A percentile compares a stretch with the other conserved stretches of the same genome.
Conservation (phyloP, 2,329 filamentous ascomycete species). For the Aspergillus sp. region DNA sequence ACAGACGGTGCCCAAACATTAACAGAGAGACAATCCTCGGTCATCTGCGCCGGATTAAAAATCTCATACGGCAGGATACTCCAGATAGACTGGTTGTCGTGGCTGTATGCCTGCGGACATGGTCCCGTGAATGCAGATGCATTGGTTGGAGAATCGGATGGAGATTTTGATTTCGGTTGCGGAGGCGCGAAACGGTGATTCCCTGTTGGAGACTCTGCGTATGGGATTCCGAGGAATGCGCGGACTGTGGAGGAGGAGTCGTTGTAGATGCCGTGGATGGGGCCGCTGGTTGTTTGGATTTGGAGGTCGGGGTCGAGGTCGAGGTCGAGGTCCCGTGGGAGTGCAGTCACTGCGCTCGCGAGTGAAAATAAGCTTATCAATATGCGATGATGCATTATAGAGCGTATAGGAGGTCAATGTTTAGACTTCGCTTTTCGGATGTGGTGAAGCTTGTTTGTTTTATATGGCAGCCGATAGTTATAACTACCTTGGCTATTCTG, state of each 20-base stretch:
- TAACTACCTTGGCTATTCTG: too few species aligned
- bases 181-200: constrained; percentile 44
- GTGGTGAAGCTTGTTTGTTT: too few species aligned
- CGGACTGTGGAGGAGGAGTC: constrained; percentile 14
- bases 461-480: too few species aligned
- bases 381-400: too few species aligned
- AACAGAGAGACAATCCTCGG: constrained; percentile 20
- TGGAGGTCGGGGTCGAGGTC: background rate
- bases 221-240: constrained; percentile 47
- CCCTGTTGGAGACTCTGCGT: constrained; percentile 45
- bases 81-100: constrained; percentile 7
- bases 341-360: too few species aligned
- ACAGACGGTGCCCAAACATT: constrained; percentile 19
- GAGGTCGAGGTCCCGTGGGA: too few species aligned
- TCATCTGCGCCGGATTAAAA: constrained; percentile 9
- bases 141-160: constrained; percentile 23
- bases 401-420: too few species aligned
- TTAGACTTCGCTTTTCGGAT: too few species aligned
- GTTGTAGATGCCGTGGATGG: constrained; percentile 18
- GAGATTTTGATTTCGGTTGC: constrained; percentile 5
- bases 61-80: constrained; percentile 17
- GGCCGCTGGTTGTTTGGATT: constrained; percentile 17
- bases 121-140: constrained; percentile 23
- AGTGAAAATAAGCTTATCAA: too few species aligned
- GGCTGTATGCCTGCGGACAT: constrained; percentile 11